Base-by-base conservation (phyloP, 2,329 filamentous ascomycete genomes). In the Drechslerella stenobrocha region DNA sequence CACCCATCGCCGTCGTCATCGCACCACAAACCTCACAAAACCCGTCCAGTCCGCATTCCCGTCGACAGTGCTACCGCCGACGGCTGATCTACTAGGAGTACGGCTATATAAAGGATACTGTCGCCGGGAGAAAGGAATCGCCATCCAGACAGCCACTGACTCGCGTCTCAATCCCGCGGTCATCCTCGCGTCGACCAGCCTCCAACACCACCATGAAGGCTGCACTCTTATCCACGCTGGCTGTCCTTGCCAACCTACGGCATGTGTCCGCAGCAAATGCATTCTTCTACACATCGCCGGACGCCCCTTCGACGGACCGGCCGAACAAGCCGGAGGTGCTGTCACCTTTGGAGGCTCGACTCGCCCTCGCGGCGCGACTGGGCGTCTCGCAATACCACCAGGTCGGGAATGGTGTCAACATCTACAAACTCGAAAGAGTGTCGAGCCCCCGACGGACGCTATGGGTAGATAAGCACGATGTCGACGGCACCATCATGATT, bases 371-470 rank as follows among this genome's bases (percentile, higher is more conserved):
- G 35, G 51, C 56, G 15, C 51, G 60, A 5, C 61, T 70, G 18
- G 67, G 60, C 6, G 55, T 70, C 45, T 70, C 67, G 7, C 67
- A 70, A 42, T 70, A 56, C 24, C 60, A 70, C 56, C 52, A 55
- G 28, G 55, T 67, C 44, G 63, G 63, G 2, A 48, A 34, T 15
- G 55, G 55, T 7, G 47, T 60, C 50, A 52, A 67, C 15, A 42
- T 67, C 9, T 60, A 67, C 50, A 67, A 67, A 18, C 28, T 67
- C n/a, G 55, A 67, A 50, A 67, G 37, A 30, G 45, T 67, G n/a
- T 20, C 63, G 15, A 57, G 63, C 23, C 44, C 63, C 9, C 42
- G 48, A 26, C 48, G 34, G 24, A 55, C 55, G 23, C 32, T 56
- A 60, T 67, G 55, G 55, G 32, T 47, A 15, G 63, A 67, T 4